Percentiles rank a stretch among this genome's conserved stretches.
Evolutionary conservation across 495 filamentous ascomycete species (phyloP).

Genomic region (Elasticomyces elasticus): DNA sequence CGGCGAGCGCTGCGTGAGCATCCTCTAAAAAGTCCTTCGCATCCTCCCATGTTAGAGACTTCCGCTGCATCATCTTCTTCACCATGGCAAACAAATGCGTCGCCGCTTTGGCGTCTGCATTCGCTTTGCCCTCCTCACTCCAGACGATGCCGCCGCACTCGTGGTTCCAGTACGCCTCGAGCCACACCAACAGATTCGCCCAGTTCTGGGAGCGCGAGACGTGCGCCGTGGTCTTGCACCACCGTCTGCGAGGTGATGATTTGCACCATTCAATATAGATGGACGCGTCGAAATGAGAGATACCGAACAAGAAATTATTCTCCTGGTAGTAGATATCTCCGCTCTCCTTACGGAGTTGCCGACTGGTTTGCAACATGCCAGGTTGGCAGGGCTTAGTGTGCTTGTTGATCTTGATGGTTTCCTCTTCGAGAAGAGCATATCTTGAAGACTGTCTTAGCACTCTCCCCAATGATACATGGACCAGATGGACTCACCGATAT

Average conservation of each 20-base stretch:
- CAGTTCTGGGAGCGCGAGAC: constrained; percentile 6
- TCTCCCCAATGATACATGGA: too few species aligned
- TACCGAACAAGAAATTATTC: constrained; percentile 3
- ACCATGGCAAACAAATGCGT: constrained; percentile 1
- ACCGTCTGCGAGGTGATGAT: not conserved
- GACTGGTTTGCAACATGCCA: not conserved
- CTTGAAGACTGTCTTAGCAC: too few species aligned
- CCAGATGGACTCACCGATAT: not conserved
- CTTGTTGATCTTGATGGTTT: constrained; percentile 6
- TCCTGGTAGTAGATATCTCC: constrained; percentile 9
- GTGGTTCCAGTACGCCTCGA: constrained; percentile 3
- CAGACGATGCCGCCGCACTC: constrained; percentile 3
- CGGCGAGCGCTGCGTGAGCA: not conserved
- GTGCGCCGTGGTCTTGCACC: constrained; percentile 1
- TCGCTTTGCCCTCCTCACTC: not conserved
- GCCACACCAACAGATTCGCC: constrained; percentile 5
- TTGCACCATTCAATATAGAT: not conserved
- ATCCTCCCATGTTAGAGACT: not conserved
- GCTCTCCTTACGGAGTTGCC: not conserved
- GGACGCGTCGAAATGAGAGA: not conserved
- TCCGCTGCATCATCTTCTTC: constrained; percentile 1
- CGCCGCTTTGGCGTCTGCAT: constrained; percentile 3
- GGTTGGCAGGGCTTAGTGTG: not conserved
- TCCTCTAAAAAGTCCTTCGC: constrained; percentile 1
- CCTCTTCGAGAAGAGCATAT: not conserved